A percentile compares a stretch with the other conserved stretches of the same genome.
Evolutionary conservation across 1,139 yeast species (phyloP).

Genomic region (Diutina neorugosa): DNA sequence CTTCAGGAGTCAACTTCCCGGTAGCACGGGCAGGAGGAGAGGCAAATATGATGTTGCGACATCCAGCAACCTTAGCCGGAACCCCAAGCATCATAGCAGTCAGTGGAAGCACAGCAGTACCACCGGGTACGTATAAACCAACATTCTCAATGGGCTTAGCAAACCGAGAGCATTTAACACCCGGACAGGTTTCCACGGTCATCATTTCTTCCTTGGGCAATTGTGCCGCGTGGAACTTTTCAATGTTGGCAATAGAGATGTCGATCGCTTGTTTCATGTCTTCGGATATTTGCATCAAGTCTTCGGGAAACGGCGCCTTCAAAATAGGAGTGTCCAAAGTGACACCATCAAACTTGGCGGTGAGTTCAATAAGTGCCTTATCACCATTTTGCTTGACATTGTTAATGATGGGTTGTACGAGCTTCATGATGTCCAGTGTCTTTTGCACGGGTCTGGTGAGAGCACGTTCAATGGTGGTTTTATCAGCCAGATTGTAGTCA

Average conservation of each 20-base stretch:
- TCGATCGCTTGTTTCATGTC: slow-evolving; percentile 83
- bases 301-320: slow-evolving; percentile 75
- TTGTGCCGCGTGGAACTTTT: slow-evolving; percentile 91
- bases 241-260: slow-evolving; percentile 76
- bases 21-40: slow-evolving; percentile 94
- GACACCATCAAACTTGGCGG: slow-evolving; percentile 87
- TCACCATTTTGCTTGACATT: slow-evolving; percentile 74
- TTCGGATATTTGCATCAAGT: slow-evolving; percentile 60
- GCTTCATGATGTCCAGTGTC: slow-evolving; percentile 81
- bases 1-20: slow-evolving; percentile 92
- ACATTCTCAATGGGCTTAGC: slow-evolving; percentile 91
- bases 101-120: slow-evolving; percentile 95
- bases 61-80: slow-evolving; percentile 98
- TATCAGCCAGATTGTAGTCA: slow-evolving; percentile 28
- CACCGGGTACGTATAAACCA: slow-evolving; percentile 96
- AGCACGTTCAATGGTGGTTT: slow-evolving; percentile 40
- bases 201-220: slow-evolving; percentile 53
- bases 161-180: slow-evolving; percentile 88
- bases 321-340: slow-evolving; percentile 58
- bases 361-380: slow-evolving; percentile 70
- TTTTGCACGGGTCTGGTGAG: slow-evolving; percentile 84
- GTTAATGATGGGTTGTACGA: slow-evolving; percentile 81
- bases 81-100: slow-evolving; percentile 98
- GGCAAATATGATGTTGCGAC: slow-evolving; percentile 85
- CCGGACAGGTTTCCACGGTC: slow-evolving; percentile 88